A percentile compares a stretch with the other conserved stretches of the same genome.
phyloP scores from a whole-genome alignment of 208 protist species.

The Trypanosomatidae sp. region DNA sequence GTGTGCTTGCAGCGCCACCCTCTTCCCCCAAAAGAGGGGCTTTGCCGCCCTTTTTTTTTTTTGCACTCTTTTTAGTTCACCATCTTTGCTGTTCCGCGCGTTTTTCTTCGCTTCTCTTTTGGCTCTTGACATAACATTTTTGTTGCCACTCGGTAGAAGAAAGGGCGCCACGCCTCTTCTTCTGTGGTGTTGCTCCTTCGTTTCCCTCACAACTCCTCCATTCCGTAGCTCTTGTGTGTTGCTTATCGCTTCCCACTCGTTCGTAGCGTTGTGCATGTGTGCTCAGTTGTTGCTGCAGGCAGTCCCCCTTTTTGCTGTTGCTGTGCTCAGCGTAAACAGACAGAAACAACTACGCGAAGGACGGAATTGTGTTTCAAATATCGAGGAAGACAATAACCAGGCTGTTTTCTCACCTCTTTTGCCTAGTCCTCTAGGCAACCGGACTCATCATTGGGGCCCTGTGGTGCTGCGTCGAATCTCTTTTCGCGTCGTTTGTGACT shows the following conservation, averaged over 20 bases:
- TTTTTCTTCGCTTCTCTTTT: not conserved
- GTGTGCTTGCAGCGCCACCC: not conserved
- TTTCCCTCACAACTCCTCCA: not conserved
- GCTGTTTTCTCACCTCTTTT: no score
- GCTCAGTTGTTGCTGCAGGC: not conserved
- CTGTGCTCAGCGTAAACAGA: not conserved
- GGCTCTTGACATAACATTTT: not conserved
- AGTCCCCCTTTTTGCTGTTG: not conserved
- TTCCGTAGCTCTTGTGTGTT: not conserved
- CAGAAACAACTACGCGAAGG: not conserved
- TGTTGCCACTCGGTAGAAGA: no score
- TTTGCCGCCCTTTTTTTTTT: not conserved
- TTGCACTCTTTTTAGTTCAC: not conserved
- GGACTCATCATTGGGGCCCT: not conserved
- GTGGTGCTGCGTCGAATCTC: not conserved
- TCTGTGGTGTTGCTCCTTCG: no score
- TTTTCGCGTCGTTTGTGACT: not conserved
- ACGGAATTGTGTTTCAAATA: not conserved
- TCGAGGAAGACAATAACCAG: not conserved
- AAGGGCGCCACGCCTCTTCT: not conserved
- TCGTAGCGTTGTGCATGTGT: not conserved
- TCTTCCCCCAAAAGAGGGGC: not conserved
- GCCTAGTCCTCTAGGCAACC: not conserved
- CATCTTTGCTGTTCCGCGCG: not conserved
- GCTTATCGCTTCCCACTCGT: no score